Evolutionary conservation across 192 early-diverging fungal genomes (phyloP).

Genomic region (Paraglomus brasilianum): DNA sequence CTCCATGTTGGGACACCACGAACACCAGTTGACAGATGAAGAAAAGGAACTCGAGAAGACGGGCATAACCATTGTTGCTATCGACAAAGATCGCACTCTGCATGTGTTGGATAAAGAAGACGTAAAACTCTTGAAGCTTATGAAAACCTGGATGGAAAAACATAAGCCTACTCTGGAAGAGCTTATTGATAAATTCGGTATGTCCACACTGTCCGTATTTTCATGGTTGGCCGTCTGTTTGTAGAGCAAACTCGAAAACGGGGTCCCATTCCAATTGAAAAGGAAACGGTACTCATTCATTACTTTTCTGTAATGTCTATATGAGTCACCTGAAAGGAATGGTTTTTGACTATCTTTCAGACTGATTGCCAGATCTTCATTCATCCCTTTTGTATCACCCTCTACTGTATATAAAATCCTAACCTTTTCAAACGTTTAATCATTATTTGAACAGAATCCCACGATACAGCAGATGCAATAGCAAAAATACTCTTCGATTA

Average conservation of each 20-base stretch:
- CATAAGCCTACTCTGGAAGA: constrained; percentile 34
- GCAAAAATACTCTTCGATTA: constrained; percentile 41
- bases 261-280: background rate
- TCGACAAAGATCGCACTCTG: constrained; percentile 31
- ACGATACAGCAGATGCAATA: constrained; percentile 40
- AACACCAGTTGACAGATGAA: no score
- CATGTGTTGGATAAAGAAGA: constrained; percentile 38
- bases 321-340: background rate
- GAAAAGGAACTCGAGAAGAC: background rate
- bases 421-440: background rate
- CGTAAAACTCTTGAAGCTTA: constrained; percentile 34
- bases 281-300: background rate
- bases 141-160: constrained; percentile 34
- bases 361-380: background rate
- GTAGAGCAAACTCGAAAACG: background rate
- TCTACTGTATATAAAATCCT: no score
- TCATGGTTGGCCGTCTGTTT: background rate
- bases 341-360: background rate
- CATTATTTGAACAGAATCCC: constrained; percentile 27
- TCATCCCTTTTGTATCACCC: background rate
- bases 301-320: background rate
- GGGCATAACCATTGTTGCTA: constrained; percentile 24
- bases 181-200: constrained; percentile 40
- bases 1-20: no score
- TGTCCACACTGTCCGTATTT: background rate